Evolutionary conservation across 441 rosid genomes (phyloP), one percentile per base, ranked within the genome.

Genomic region (Corymbia citriodora): DNA sequence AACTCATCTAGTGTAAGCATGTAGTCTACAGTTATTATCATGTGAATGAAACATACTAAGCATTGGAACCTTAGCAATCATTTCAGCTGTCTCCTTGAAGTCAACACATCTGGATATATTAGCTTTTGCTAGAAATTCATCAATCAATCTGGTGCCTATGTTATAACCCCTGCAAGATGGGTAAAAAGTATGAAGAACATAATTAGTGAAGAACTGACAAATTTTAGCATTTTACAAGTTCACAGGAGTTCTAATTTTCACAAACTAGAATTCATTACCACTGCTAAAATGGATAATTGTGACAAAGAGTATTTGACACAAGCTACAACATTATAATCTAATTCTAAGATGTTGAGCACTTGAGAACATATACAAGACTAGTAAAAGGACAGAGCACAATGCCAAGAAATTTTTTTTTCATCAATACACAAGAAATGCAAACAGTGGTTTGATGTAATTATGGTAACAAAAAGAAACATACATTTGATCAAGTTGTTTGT

Each of bases 401-500:
- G 27, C 27, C 3, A 72, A 72, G 27, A 72, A 36, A 36, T 72
- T 36, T 19, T 36, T 36, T 72, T 72, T 18, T 9, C 40, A 3
- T 86, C 83, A 14, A 54, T 36, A 50, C 87, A 3, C 29, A 36
- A 36, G 65, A 31, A 55, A n/a, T 1, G 10, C 87, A 79, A 55
- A 72, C 2, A 48, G 29, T 18, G 59, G 63, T n/a, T 40, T 33
- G 25, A 87, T 33, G 52, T 87, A 88, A 59, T 29, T 40, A 72
- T 17, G 86, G 70, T 65, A 33, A 86, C 52, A 40, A 89, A 72
- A n/a, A 18, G 23, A 48, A 45, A 50, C 89, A 23, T 93, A 97
- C 99, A 98, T 98, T 93, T 96, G 99, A 94, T 98, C 99, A 27
- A 97, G 99, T 93, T 97, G 99, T 91, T 96, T 96, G 96, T 97